Evolutionary conservation across 2,329 filamentous ascomycete species (phyloP), one percentile per base, ranked within the genome.

Genomic region (Lecanicillium sp.): DNA sequence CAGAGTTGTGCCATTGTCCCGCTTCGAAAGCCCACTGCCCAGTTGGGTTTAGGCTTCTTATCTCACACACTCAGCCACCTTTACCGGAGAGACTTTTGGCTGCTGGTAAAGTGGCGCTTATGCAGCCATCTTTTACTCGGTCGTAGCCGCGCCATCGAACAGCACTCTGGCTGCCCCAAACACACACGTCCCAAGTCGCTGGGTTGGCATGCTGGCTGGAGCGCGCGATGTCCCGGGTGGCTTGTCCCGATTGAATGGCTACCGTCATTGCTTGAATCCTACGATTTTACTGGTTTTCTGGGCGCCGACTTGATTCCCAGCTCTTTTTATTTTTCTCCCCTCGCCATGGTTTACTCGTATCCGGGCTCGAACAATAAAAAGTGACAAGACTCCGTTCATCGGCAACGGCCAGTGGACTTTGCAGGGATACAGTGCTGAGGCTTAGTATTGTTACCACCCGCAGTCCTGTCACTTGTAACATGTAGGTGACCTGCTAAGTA

Each of bases 1-100:
- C 23, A 27, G 17, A 12, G 29, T 44, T 19, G 15, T 36, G 29
- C 42, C 9, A 21, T 36, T 36, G 33, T 36, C 14, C 33, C 8
- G 14, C 4, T 12, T 30, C 30, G 14, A 24, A 29, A 33, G 30
- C 32, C 20, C 19, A 21, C 14, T 38, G 47, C 47, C 52, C 19
- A 20, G 40, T 52, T 30, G 12, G 41, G 50, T 14, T 43, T 54
- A 54, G 52, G 41, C 39, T 49, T 52, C 52, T 54, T 54, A 39
- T 52, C 52, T 54, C 52, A 52, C 44, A 46, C 41, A 30, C 41
- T 50, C 37, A 36, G 45, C 50, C 45, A 51, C 37, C 42, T 35
- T 43, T 24, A 12, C 23, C 26, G 43, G 35, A 44, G 32, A 37
- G 35, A 24, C 5, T 24, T 39, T 32, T 32, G 30, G 42, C 44